phyloP scores from a whole-genome alignment of 177 flowering plant genomes.

The Tripterygium wilfordii region DNA sequence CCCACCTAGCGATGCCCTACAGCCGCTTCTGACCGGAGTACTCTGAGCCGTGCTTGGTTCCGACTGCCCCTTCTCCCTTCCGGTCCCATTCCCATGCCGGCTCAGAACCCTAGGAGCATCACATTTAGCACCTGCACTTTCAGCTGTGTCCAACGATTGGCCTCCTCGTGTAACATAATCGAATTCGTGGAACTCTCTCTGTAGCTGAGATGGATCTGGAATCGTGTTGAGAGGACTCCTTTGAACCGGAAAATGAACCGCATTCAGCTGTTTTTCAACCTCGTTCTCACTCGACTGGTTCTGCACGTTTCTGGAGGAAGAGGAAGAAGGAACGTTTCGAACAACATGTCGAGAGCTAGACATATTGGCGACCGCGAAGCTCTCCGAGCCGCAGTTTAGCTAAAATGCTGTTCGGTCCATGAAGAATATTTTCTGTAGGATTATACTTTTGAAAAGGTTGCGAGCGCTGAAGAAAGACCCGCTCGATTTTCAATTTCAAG shows the following conservation, averaged over 20 bases:
- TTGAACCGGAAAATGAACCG: constrained; percentile 28
- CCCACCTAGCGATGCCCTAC: constrained; percentile 25
- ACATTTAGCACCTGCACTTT: constrained; percentile 5
- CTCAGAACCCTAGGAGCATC: constrained; percentile 29
- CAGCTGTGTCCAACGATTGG: constrained; percentile 8
- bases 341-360: no score
- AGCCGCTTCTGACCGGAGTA: constrained; percentile 43
- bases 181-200: constrained; percentile 10
- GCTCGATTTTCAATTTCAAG: no score
- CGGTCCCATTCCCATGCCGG: constrained; percentile 31
- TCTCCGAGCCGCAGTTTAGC: no score
- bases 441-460: no score
- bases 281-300: no score
- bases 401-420: no score
- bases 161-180: constrained; percentile 15
- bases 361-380: no score
- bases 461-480: no score
- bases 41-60: constrained; percentile 54
- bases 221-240: constrained; percentile 60
- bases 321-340: no score
- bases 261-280: constrained; percentile 17
- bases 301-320: no score
- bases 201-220: constrained; percentile 55
- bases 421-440: no score
- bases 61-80: constrained; percentile 29